Conservation (phyloP, 108 stramenopile species). For the Stephanodiscus triporus region DNA sequence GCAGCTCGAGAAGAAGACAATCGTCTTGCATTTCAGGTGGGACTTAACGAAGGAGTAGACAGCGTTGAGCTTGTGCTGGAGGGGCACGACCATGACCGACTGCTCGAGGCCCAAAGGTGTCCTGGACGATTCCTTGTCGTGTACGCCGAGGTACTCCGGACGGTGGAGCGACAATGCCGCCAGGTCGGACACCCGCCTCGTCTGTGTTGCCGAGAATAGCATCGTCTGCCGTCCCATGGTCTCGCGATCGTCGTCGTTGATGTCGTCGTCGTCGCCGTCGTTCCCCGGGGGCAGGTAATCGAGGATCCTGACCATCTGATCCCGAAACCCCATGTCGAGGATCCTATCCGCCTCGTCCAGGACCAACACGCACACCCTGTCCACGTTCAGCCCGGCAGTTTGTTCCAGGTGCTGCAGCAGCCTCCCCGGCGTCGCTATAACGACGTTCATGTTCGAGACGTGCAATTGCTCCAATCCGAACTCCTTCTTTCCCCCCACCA, state of each 20-base stretch:
- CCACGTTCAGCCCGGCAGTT: conserved; percentile 92
- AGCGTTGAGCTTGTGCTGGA: conserved; percentile 95
- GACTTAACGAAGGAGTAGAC: conserved; percentile 96
- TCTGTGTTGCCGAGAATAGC: conserved; percentile 98
- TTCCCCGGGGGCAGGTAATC: conserved; percentile 85
- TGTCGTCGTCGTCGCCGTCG: conserved; percentile 24
- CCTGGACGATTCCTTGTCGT: conserved; percentile 84
- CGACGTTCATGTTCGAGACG: conserved; percentile 87
- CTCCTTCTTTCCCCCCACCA: conserved; percentile 97
- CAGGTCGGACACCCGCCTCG: conserved; percentile 95
- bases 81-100: conserved; percentile 84
- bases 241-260: conserved; percentile 28
- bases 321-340: conserved; percentile 97
- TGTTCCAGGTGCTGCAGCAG: conserved; percentile 98
- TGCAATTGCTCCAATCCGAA: conserved; percentile 89
- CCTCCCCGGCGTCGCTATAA: conserved; percentile 97
- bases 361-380: conserved; percentile 88
- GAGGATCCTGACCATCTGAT: conserved; percentile 91
- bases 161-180: conserved; percentile 89
- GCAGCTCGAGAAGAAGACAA: conserved; percentile 97
- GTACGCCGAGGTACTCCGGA: conserved; percentile 96
- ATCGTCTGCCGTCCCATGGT: conserved; percentile 87
- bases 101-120: conserved; percentile 92
- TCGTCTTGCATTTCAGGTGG: conserved; percentile 93
- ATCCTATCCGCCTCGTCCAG: conserved; percentile 99